phyloP scores from a whole-genome alignment of 1,139 yeast species.

The Zygosaccharomyces pseudobailii region DNA sequence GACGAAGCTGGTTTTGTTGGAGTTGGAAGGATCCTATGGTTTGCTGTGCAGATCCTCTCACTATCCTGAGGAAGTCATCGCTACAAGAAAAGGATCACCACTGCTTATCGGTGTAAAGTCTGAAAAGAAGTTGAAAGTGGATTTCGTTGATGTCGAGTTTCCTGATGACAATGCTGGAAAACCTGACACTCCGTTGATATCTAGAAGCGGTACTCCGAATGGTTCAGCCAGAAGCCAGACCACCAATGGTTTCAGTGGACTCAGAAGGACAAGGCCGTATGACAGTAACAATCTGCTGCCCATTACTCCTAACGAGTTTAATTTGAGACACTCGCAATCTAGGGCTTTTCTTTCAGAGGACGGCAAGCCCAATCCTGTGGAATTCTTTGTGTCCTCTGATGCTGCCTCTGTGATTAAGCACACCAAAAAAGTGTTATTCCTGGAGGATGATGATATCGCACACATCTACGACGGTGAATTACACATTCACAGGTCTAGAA shows the following conservation, averaged over 20 bases:
- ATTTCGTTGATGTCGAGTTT: slow-evolving; percentile 97
- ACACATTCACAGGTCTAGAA: slow-evolving; percentile 95
- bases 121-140: slow-evolving; percentile 90
- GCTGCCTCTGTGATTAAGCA: slow-evolving; percentile 98
- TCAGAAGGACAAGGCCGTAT: slow-evolving; percentile 19
- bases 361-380: slow-evolving; percentile 90
- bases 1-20: slow-evolving; percentile 87
- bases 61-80: slow-evolving; percentile 94
- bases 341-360: slow-evolving; percentile 90
- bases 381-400: slow-evolving; percentile 93
- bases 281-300: slow-evolving; percentile 35
- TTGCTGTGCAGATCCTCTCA: slow-evolving; percentile 85
- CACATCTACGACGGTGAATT: slow-evolving; percentile 97
- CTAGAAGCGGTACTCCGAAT: slow-evolving; percentile 20
- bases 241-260: background rate
- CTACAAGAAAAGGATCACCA: slow-evolving; percentile 98
- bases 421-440: slow-evolving; percentile 91
- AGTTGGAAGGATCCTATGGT: slow-evolving; percentile 97
- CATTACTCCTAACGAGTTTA: slow-evolving; percentile 44
- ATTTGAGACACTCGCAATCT: slow-evolving; percentile 81
- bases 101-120: slow-evolving; percentile 95
- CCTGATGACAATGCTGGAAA: slow-evolving; percentile 50
- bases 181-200: slow-evolving; percentile 33
- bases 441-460: slow-evolving; percentile 98
- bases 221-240: slow-evolving; percentile 15